These are phyloP conservation scores for Gnaphalium uliginosum DNA, from an alignment of 129 eudicot species.

Conservation along the genomic window DNA sequence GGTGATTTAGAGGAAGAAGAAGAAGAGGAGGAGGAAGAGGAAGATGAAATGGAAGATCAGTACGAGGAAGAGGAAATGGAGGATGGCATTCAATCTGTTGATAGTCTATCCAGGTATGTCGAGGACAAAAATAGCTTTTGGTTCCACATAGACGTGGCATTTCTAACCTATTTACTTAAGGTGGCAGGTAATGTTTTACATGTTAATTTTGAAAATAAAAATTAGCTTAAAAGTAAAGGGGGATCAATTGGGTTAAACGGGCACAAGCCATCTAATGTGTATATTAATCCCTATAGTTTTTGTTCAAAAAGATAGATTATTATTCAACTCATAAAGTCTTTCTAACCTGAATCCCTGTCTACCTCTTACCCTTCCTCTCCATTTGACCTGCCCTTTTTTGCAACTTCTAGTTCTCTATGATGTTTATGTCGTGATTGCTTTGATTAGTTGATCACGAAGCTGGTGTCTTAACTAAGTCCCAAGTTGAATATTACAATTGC, in stretches of 20 bases:
- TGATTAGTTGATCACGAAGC: too few relatives aligned
- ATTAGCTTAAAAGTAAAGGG: too few relatives aligned
- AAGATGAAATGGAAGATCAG: slow-evolving; percentile 78
- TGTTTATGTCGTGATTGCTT: too few relatives aligned
- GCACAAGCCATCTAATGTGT: background rate
- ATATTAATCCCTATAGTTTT: background rate
- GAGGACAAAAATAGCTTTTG: background rate
- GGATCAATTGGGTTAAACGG: too few relatives aligned
- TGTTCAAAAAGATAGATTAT: background rate
- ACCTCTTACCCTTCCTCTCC: too few relatives aligned
- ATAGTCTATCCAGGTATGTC: slow-evolving; percentile 80
- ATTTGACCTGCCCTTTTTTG: too few relatives aligned
- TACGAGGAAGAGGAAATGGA: slow-evolving; percentile 81
- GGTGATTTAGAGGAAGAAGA: slow-evolving; percentile 79
- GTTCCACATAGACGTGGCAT: background rate
- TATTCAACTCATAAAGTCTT: background rate
- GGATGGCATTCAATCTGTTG: slow-evolving; percentile 89
- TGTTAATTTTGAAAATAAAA: too few relatives aligned
- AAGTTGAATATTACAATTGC: too few relatives aligned
- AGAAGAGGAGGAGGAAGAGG: slow-evolving; percentile 91
- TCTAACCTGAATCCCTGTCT: background rate
- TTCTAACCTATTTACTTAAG: background rate
- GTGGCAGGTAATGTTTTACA: background rate
- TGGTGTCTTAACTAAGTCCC: too few relatives aligned
- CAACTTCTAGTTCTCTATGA: too few relatives aligned